These are phyloP conservation scores for Chondrus crispus DNA, from an alignment of 23 red algal genomes.

Conservation along the genomic window DNA sequence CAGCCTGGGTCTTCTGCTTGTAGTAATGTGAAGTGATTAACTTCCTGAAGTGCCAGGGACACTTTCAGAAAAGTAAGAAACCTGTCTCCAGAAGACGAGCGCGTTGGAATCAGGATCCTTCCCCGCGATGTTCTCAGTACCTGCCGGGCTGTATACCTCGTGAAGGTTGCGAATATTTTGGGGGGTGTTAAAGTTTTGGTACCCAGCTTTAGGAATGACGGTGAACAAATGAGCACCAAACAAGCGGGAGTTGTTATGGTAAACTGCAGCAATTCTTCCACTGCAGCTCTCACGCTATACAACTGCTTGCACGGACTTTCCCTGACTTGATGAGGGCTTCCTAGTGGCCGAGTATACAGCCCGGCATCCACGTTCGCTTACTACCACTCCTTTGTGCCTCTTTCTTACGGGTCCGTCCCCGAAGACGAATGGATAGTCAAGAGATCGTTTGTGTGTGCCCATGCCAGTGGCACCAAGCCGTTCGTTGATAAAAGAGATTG, in stretches of 20 bases:
- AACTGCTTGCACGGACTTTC: background rate
- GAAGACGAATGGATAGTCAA: constrained; percentile 28
- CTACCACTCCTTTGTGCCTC: background rate
- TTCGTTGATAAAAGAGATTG: constrained; percentile 6
- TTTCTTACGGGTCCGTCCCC: background rate
- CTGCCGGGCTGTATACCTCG: background rate
- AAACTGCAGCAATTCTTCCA: background rate
- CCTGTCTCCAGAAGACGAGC: no score
- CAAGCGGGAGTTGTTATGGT: background rate
- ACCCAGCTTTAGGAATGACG: background rate
- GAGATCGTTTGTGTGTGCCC: constrained; percentile 15
- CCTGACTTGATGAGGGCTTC: background rate
- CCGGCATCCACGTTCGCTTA: background rate
- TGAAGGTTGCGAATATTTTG: background rate
- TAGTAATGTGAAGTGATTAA: background rate
- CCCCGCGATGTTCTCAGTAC: no score
- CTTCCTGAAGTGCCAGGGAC: background rate
- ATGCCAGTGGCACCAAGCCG: background rate
- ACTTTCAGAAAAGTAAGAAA: no score
- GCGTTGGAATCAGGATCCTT: no score
- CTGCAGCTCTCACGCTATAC: background rate
- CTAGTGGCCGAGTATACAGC: background rate
- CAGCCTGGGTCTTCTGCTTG: constrained; percentile 29
- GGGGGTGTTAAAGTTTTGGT: background rate
- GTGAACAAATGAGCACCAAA: background rate